These are phyloP conservation scores for Lentinus brumalis DNA, from an alignment of 768 basidiomycete genomes.

Conservation along the genomic window DNA sequence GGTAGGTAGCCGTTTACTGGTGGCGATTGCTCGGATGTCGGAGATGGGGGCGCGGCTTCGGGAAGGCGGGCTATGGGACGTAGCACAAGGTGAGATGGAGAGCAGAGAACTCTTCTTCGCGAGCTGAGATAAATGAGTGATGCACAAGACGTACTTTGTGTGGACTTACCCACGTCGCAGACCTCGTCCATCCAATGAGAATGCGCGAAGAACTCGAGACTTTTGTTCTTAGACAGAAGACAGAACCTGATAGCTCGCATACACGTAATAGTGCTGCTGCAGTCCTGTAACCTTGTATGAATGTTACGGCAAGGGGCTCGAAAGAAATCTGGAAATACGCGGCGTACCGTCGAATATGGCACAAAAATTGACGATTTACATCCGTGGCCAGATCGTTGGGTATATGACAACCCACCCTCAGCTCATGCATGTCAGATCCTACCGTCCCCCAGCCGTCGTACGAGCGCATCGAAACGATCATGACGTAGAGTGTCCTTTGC, in stretches of 20 bases:
- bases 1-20: neutral
- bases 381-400: neutral
- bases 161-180: slow-evolving; percentile 11
- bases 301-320: neutral
- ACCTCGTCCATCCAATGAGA: slow-evolving; percentile 10
- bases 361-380: neutral
- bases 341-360: neutral
- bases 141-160: slow-evolving; percentile 2
- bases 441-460: neutral
- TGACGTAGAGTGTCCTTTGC: slow-evolving; percentile 11
- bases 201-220: slow-evolving; percentile 1
- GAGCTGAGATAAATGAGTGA: slow-evolving; percentile 14
- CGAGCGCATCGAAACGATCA: slow-evolving; percentile 10
- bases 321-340: neutral
- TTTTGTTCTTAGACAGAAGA: slow-evolving; percentile 14
- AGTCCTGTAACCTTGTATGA: neutral
- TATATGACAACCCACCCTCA: neutral
- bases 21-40: slow-evolving; percentile 15
- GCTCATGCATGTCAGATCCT: neutral
- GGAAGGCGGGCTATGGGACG: slow-evolving; percentile 4
- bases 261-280: slow-evolving; percentile 14
- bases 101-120: slow-evolving; percentile 7
- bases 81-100: neutral
- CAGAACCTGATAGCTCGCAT: slow-evolving; percentile 10
- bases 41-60: slow-evolving; percentile 7